Base-by-base conservation (phyloP, 78 protist genomes). In the Chrysochromulina tobinii region DNA sequence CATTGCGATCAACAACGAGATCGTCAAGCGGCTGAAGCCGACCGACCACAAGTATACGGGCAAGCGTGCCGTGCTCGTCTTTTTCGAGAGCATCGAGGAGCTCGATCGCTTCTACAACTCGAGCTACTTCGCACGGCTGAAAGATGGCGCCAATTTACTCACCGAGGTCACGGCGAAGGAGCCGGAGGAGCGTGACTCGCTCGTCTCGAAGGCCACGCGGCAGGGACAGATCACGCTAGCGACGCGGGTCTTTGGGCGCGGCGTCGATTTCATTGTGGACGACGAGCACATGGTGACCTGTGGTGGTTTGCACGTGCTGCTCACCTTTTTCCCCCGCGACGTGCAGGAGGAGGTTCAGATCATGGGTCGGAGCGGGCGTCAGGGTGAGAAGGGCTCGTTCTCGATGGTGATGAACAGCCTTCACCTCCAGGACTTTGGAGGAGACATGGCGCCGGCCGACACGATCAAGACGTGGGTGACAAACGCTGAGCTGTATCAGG, bases 321-420 rank as follows among this genome's bases (percentile, higher is more conserved):
- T 58, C 15, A 69, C 93, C 67, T 91, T 91, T 51, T 81, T 91
- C 50, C 18, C 89, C 0, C 48, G 0, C 64, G 58, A 53, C 21
- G 25, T 48, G 51, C 20, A 38, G 25, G 93, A 91, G 75, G 89
- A 91, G 93, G 50, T 64, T 3, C 93, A 91, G 89, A 68, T 79
- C 81, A 9, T 6, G 50, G 93, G 93, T 61, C 89, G 93, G 54
- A 72, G 90, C 20, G 93, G 81, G 14, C 61, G 93, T 12, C 89
- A 91, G 93, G 89, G 72, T 25, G n/a, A 83, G 23, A 38, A 57
- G 58, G 93, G 93, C 48, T n/a, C 55, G 55, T 91, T 27, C 89
- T 4, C 21, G 18, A 4, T 91, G 17, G 21, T 88, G 38, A 38
- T 38, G 38, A 38, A 38, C 38, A 38, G 38, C 38, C 38, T 38